phyloP scores from a whole-genome alignment of 768 basidiomycete genomes.

The Leccinum truebloodii region DNA sequence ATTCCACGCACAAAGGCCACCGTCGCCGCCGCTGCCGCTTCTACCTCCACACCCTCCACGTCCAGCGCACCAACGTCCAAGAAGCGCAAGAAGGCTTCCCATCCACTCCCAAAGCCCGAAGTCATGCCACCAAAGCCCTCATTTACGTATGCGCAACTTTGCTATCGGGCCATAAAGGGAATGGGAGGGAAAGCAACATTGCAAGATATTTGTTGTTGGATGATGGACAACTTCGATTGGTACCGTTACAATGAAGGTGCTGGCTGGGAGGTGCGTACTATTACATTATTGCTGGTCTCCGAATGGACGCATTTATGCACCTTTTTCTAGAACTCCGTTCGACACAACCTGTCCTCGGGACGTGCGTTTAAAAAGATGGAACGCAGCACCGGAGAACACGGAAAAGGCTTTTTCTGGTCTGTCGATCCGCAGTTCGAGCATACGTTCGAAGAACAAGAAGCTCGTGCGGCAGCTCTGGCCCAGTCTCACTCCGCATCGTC shows the following conservation, averaged over 20 bases:
- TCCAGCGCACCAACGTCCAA: constrained; percentile 40
- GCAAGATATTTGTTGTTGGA: constrained; percentile 92
- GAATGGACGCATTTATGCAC: constrained; percentile 14
- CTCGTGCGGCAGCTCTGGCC: constrained; percentile 41
- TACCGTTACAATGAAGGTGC: constrained; percentile 80
- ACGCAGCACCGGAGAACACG: constrained; percentile 78
- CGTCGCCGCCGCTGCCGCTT: background rate
- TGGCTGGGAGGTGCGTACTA: constrained; percentile 82
- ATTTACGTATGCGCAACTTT: constrained; percentile 89
- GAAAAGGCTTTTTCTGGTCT: constrained; percentile 94
- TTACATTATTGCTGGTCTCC: constrained; percentile 1
- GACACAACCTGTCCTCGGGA: constrained; percentile 92
- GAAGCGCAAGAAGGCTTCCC: constrained; percentile 68
- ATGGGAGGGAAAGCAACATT: constrained; percentile 85
- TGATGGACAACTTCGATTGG: constrained; percentile 85
- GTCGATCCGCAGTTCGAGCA: constrained; percentile 75
- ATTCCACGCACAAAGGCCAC: constrained; percentile 47
- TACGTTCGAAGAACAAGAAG: constrained; percentile 70
- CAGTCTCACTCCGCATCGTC: constrained; percentile 27
- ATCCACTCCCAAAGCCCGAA: constrained; percentile 54
- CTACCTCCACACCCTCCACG: constrained; percentile 26
- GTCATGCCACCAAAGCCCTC: constrained; percentile 89
- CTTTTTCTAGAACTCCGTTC: constrained; percentile 77
- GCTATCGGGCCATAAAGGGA: constrained; percentile 83
- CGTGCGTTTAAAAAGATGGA: constrained; percentile 92